Evolutionary conservation across 2,329 filamentous ascomycete genomes (phyloP).

Genomic region (Ophiostoma montium): DNA sequence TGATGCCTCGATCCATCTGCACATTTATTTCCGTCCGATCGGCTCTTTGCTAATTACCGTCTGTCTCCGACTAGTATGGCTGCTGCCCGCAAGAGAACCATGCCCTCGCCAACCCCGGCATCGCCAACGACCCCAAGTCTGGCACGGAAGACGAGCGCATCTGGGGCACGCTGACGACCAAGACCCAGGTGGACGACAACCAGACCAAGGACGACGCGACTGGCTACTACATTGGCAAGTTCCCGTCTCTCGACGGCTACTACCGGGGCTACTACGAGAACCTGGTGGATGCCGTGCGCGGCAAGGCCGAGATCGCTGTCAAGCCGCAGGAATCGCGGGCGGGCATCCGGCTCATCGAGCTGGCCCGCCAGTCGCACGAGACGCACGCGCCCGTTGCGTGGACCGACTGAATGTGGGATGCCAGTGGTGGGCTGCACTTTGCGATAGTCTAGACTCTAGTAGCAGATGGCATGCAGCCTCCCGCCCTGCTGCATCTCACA

Average conservation of each 20-base stretch:
- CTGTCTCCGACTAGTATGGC: too few relatives aligned
- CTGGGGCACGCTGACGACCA: conserved; percentile 23
- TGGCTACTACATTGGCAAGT: conserved; percentile 22
- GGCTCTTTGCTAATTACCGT: too few relatives aligned
- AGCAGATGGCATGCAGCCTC: too few relatives aligned
- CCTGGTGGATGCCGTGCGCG: conserved; percentile 25
- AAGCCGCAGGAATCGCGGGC: conserved; percentile 24
- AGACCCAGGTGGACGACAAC: conserved; percentile 12
- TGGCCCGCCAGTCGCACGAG: conserved; percentile 23
- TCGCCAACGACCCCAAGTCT: conserved; percentile 15
- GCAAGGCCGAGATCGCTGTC: conserved; percentile 23
- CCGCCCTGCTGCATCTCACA: too few relatives aligned
- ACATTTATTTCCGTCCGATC: too few relatives aligned
- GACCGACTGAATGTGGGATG: too few relatives aligned
- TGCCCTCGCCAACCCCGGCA: conserved; percentile 8
- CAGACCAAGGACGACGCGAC: conserved; percentile 19
- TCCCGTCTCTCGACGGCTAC: conserved; percentile 24
- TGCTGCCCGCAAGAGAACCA: conserved; percentile 24
- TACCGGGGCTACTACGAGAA: conserved; percentile 28
- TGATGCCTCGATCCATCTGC: too few relatives aligned
- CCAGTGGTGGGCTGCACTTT: too few relatives aligned
- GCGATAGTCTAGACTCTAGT: too few relatives aligned
- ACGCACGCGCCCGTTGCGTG: conserved; percentile 9
- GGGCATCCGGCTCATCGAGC: conserved; percentile 25
- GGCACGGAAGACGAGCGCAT: conserved; percentile 22